Percentiles rank a stretch among this genome's conserved stretches.
phyloP scores from a whole-genome alignment of 2,329 filamentous ascomycete species.

The Parastagonospora avenae region DNA sequence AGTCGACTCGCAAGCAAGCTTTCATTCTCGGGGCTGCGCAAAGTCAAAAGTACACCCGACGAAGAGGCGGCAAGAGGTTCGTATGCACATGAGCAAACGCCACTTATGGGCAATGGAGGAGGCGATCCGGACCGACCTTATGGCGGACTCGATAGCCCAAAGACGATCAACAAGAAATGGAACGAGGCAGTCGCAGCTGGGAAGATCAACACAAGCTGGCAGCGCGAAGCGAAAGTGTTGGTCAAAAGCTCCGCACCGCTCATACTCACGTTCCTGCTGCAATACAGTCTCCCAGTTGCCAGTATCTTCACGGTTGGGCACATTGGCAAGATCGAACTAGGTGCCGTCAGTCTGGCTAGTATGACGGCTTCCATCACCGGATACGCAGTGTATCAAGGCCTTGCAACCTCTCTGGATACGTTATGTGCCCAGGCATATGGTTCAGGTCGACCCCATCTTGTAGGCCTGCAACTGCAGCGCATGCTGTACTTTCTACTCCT shows the following conservation, averaged over 20 bases:
- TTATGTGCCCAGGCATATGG: slow-evolving; percentile 94
- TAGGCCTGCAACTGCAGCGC: slow-evolving; percentile 80
- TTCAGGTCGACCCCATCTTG: slow-evolving; percentile 84
- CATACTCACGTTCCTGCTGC: slow-evolving; percentile 56
- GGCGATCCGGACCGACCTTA: slow-evolving; percentile 48
- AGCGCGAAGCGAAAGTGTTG: slow-evolving; percentile 83
- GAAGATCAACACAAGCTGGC: slow-evolving; percentile 87
- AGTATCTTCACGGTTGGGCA: slow-evolving; percentile 57
- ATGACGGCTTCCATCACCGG: slow-evolving; percentile 58
- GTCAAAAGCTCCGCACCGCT: slow-evolving; percentile 55
- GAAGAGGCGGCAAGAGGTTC: slow-evolving; percentile 33
- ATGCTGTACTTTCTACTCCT: slow-evolving; percentile 79
- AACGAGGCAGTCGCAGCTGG: slow-evolving; percentile 80
- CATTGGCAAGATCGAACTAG: slow-evolving; percentile 55
- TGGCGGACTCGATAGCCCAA: slow-evolving; percentile 56
- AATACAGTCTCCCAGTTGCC: slow-evolving; percentile 55
- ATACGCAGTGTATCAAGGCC: slow-evolving; percentile 59
- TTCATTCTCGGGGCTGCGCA: slow-evolving; percentile 37
- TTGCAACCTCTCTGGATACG: slow-evolving; percentile 89
- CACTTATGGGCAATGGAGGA: slow-evolving; percentile 50
- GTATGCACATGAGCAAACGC: slow-evolving; percentile 52
- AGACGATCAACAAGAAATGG: slow-evolving; percentile 48
- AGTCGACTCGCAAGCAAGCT: slow-evolving; percentile 32
- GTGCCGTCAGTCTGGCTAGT: slow-evolving; percentile 53
- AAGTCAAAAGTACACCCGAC: slow-evolving; percentile 35